Conservation (phyloP, 805 yeast genomes). For the Ogataea pini region DNA sequence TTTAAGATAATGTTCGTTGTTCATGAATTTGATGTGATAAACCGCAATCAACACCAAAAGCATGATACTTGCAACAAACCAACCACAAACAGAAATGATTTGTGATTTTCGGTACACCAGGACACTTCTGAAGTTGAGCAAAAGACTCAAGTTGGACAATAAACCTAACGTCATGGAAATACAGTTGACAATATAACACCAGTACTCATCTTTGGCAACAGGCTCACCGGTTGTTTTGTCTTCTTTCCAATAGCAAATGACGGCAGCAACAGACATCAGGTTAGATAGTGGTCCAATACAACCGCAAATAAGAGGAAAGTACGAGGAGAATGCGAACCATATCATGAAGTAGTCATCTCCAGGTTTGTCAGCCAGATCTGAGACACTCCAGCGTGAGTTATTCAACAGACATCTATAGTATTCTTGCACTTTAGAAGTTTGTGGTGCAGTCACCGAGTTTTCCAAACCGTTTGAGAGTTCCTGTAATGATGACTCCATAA, state of each 20-base stretch:
- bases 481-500: conserved; percentile 3
- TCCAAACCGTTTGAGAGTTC: not conserved
- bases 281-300: conserved; percentile 80
- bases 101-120: conserved; percentile 64
- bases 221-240: conserved; percentile 22
- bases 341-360: conserved; percentile 33
- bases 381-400: conserved; percentile 32
- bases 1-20: conserved; percentile 17
- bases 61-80: conserved; percentile 59
- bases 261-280: conserved; percentile 68
- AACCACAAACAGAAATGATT: conserved; percentile 58
- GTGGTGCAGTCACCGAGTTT: not conserved
- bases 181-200: conserved; percentile 58
- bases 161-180: conserved; percentile 66
- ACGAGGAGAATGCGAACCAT: conserved; percentile 70
- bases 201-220: conserved; percentile 38
- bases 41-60: conserved; percentile 51
- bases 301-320: conserved; percentile 74
- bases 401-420: conserved; percentile 32
- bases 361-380: conserved; percentile 33
- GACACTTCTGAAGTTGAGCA: conserved; percentile 65
- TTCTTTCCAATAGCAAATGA: conserved; percentile 64
- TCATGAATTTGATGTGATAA: conserved; percentile 26
- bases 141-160: conserved; percentile 64
- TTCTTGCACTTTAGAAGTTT: conserved; percentile 15